Conservation (phyloP, 352 stramenopile genomes). For the Globisporangium yorkense region DNA sequence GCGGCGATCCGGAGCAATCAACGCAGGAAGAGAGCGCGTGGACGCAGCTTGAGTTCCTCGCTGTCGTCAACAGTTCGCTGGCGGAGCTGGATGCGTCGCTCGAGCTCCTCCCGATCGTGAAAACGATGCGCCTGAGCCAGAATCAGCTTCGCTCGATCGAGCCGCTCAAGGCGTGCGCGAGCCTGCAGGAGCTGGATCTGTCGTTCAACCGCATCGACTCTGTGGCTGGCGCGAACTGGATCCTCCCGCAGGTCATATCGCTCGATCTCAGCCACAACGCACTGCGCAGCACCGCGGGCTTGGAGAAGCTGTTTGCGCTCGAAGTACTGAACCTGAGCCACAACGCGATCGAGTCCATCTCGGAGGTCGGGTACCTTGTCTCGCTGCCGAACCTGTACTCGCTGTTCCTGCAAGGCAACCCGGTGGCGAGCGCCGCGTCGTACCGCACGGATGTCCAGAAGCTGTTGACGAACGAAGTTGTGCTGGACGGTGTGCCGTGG, state of each 20-base stretch:
- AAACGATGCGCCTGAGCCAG: slow-evolving; percentile 7
- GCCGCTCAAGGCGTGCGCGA: slow-evolving; percentile 3
- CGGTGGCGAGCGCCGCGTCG: slow-evolving; percentile 6
- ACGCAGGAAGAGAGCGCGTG: not conserved
- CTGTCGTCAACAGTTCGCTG: slow-evolving; percentile 13
- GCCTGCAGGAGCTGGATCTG: slow-evolving; percentile 8
- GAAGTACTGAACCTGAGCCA: slow-evolving; percentile 17
- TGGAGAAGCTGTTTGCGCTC: slow-evolving; percentile 15
- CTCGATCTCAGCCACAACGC: slow-evolving; percentile 17
- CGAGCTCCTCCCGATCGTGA: slow-evolving; percentile 11
- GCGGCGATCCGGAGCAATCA: not conserved
- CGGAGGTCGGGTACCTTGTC: slow-evolving; percentile 14
- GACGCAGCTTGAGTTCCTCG: slow-evolving; percentile 15
- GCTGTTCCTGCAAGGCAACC: slow-evolving; percentile 13
- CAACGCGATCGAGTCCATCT: slow-evolving; percentile 13
- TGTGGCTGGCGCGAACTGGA: slow-evolving; percentile 6
- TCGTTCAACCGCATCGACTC: slow-evolving; percentile 13
- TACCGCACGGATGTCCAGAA: slow-evolving; percentile 14
- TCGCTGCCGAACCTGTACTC: slow-evolving; percentile 13
- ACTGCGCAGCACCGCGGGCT: slow-evolving; percentile 11
- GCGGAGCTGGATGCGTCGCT: slow-evolving; percentile 10
- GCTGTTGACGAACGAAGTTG: slow-evolving; percentile 15
- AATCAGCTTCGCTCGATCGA: slow-evolving; percentile 10
- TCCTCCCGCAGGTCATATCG: slow-evolving; percentile 8
- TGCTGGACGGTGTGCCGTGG: slow-evolving; percentile 12